phyloP scores from a whole-genome alignment of 305 asterid species.

The Fraxinus angustifolia region DNA sequence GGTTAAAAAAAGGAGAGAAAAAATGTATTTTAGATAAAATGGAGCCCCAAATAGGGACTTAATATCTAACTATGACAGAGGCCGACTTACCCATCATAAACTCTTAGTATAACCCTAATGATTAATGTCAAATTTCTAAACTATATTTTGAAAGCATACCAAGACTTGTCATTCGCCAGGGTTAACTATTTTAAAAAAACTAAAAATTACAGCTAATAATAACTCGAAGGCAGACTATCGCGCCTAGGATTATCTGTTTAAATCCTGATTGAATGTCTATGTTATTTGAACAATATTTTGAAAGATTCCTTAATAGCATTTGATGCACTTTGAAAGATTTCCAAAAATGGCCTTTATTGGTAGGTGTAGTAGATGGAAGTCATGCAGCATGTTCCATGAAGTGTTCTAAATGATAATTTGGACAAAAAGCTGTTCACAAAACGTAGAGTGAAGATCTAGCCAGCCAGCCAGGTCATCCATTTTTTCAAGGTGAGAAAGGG shows the following conservation, averaged over 20 bases:
- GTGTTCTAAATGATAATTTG: not conserved
- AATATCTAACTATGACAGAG: not conserved
- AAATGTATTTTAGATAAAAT: too few species aligned
- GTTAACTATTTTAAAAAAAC: not conserved
- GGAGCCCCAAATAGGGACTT: too few species aligned
- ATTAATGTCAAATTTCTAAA: not conserved
- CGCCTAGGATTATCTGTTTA: not conserved
- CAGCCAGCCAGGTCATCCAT: not conserved
- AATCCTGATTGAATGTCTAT: not conserved
- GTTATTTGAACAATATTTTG: not conserved
- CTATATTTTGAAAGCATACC: not conserved
- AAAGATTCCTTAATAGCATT: not conserved
- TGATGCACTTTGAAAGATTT: not conserved
- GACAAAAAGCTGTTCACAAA: not conserved
- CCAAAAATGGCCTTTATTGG: not conserved
- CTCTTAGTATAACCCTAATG: not conserved
- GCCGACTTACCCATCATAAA: not conserved
- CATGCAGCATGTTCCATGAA: not conserved
- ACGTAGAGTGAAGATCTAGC: not conserved
- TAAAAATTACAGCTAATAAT: not conserved
- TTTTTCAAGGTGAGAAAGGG: conserved; percentile 1
- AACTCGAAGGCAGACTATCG: not conserved
- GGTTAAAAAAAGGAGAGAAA: too few species aligned
- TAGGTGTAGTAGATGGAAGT: not conserved
- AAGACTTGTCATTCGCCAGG: not conserved